Conservation (phyloP, 148 eudicot species). For the Arbutus unedo region DNA sequence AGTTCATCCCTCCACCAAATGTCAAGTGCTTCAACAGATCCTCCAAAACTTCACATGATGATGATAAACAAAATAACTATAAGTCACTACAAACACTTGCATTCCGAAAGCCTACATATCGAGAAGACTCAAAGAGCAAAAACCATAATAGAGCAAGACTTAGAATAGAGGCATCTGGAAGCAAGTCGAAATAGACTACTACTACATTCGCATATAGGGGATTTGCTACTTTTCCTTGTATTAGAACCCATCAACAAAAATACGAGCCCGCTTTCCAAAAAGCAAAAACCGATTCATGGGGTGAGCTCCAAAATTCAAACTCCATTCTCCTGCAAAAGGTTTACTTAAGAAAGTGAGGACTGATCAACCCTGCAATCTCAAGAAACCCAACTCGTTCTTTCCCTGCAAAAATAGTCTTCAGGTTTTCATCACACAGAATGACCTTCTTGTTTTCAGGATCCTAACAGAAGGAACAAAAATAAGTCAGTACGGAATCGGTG, state of each 20-base stretch:
- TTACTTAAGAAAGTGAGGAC: slow-evolving; percentile 65
- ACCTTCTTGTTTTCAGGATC: slow-evolving; percentile 78
- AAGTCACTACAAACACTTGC: not conserved
- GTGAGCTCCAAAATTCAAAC: not conserved
- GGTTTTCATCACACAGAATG: slow-evolving; percentile 80
- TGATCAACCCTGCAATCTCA: slow-evolving; percentile 70
- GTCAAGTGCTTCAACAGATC: no score
- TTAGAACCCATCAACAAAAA: not conserved
- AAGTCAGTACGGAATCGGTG: not conserved
- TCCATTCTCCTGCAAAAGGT: slow-evolving; percentile 9
- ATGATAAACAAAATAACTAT: not conserved
- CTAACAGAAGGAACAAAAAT: slow-evolving; percentile 27
- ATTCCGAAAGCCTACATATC: not conserved
- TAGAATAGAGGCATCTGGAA: not conserved
- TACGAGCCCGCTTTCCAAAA: not conserved
- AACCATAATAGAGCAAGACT: not conserved
- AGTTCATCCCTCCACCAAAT: no score
- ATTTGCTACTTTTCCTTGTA: not conserved
- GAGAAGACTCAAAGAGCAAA: not conserved
- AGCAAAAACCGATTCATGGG: not conserved
- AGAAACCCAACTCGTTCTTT: slow-evolving; percentile 78
- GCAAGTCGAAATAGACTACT: not conserved
- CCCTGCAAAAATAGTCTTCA: slow-evolving; percentile 75
- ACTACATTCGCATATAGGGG: not conserved
- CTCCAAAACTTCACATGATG: not conserved